Base-by-base conservation (phyloP, 2,329 filamentous ascomycete genomes). In the Alternaria sp. region DNA sequence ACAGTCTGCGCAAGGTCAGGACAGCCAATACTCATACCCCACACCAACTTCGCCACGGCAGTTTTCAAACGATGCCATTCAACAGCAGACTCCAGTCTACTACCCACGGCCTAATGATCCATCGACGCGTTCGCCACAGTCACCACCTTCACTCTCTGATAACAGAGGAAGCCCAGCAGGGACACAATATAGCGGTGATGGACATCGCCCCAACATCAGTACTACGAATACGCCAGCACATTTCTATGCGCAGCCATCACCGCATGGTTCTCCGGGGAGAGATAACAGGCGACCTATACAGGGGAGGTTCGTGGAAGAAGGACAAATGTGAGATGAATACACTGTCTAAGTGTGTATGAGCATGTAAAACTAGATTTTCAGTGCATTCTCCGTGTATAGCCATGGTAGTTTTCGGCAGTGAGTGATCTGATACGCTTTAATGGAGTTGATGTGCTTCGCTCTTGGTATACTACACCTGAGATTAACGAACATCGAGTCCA, bases 191-290 rank as follows among this genome's bases (percentile, higher is more conserved):
- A 69, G 64, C 37, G 64, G 62, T 11, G 63, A 56, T 21, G 55
- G 54, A 23, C 52, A 65, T n/a, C 31, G 29, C 10, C 33, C 33
- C 28, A 51, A 52, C 17, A 44, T 58, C 17, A 72, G 67, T 48
- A 69, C 67, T 46, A 70, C 58, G 6, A 65, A 63, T 13, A 76
- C 74, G 13, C 74, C 74, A 3, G 74, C 74, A 14, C 74, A 76
- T 11, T 77, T 76, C 46, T 77, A 77, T 54, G 70, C 68, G 4
- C 72, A 73, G 52, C 68, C 71, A 21, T 58, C 68, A 14, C 58
- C 62, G 14, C 37, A 42, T 24, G 51, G 28, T 4, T 41, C 51
- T 13, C 31, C 55, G 8, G 31, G 51, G 34, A 51, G 36, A 28
- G 39, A 34, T 11, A 40, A 49, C n/a, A 45, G 41, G 14, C 42